A percentile compares a stretch with the other conserved stretches of the same genome.
These are phyloP conservation scores for Fraxinus albicans DNA, from an alignment of 305 asterid species.

Conservation along the genomic window DNA sequence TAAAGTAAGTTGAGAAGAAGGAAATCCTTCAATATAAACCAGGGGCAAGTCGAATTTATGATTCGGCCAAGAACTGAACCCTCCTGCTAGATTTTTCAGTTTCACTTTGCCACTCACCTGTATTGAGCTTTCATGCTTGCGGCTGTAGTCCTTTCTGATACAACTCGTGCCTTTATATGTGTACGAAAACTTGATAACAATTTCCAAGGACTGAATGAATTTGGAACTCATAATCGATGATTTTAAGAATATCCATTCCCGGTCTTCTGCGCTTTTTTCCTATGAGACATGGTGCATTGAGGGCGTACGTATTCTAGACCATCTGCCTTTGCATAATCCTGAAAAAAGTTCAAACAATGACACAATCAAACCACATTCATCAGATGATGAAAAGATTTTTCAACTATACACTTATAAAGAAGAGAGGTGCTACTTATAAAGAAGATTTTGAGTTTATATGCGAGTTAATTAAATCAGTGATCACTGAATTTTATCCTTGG, in stretches of 20 bases:
- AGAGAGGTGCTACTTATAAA: slow-evolving; percentile 41
- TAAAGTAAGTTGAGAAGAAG: not conserved
- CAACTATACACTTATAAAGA: not conserved
- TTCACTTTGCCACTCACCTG: slow-evolving; percentile 27
- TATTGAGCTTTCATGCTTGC: not conserved
- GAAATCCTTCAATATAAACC: not conserved
- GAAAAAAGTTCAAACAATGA: slow-evolving; percentile 17
- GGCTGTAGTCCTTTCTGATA: slow-evolving; percentile 4
- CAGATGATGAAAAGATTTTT: not conserved
- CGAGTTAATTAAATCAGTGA: no score
- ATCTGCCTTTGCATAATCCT: slow-evolving; percentile 98
- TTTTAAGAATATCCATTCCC: slow-evolving; percentile 69
- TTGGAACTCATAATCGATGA: not conserved
- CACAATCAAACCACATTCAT: not conserved
- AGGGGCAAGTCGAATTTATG: not conserved
- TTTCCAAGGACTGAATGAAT: slow-evolving; percentile 12
- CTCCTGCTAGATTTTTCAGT: slow-evolving; percentile 6
- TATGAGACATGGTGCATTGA: slow-evolving; percentile 81
- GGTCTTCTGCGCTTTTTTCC: slow-evolving; percentile 72
- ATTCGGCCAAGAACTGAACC: not conserved
- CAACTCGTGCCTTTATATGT: not conserved
- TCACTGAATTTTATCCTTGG: no score
- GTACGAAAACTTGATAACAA: not conserved
- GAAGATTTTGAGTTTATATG: no score
- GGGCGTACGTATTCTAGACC: slow-evolving; percentile 98